Base-by-base conservation (phyloP, 768 basidiomycete genomes). In the Mrakia frigida region DNA sequence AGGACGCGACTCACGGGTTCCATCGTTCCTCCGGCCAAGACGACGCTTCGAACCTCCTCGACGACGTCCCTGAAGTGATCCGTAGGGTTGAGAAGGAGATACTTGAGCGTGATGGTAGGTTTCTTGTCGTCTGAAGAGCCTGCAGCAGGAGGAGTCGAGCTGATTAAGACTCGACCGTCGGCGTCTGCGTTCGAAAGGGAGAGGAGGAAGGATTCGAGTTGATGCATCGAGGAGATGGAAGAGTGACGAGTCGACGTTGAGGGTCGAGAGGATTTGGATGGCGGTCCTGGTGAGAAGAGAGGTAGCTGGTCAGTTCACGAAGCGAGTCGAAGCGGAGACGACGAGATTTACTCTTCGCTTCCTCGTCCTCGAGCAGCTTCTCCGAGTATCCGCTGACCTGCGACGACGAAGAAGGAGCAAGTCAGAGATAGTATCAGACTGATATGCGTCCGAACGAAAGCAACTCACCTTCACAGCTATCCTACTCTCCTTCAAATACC, bases 11-110 rank as follows among this genome's bases (percentile, higher is more conserved):
- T 72, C 73, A 97, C 93, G n/a, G 96, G 96, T 10, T 94, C 93
- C 97, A 99, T 98, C 0, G 96, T 99, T 6, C 96, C 96, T 13
- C 96, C 96, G 11, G 97, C 96, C 53, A 99, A 85, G 39, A 98
- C 84, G n/a, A 98, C 90, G 3, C 91, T 87, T 52, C 93, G 85
- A 0, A 94, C 93, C 35, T 87, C 86, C 28, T 93, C 89, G 0
- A 93, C 88, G 9, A 98, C 87, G n/a, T 93, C 91, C 74, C 87
- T 85, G 81, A 98, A 98, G 75, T 90, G 87, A 9, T 92, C 91
- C 0, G 92, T 88, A 1, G 97, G 95, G 80, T 98, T 98, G 33
- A 99, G 87, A 28, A 94, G 89, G 78, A 97, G 92, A 80, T 97
- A 99, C 81, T 91, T 93, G 72, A 98, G 84, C 76, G 90, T 89